Evolutionary conservation across 2,329 filamentous ascomycete genomes (phyloP).

Genomic region (Fusarium algeriense): DNA sequence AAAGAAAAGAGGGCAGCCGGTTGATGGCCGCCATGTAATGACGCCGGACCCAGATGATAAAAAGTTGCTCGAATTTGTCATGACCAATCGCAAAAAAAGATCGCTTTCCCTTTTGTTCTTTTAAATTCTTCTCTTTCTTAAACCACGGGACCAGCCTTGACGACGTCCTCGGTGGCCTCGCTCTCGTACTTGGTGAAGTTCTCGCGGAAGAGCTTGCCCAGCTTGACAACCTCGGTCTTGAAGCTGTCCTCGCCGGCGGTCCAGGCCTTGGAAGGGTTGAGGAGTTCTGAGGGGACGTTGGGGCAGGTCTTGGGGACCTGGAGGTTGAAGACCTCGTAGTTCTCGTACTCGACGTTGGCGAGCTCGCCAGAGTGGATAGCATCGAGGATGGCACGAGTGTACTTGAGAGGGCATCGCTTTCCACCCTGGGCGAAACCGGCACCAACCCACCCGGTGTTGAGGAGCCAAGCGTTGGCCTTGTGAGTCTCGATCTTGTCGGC

Average conservation of each 20-base stretch:
- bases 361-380: slow-evolving; percentile 98
- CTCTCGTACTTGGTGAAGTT: slow-evolving; percentile 97
- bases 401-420: slow-evolving; percentile 98
- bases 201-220: slow-evolving; percentile 89
- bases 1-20: slow-evolving; percentile 43
- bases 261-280: slow-evolving; percentile 96
- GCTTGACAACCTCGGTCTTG: slow-evolving; percentile 88
- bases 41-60: slow-evolving; percentile 47
- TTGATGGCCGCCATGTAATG: slow-evolving; percentile 46
- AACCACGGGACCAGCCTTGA: slow-evolving; percentile 70
- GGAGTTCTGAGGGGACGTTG: slow-evolving; percentile 87
- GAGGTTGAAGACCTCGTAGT: slow-evolving; percentile 96
- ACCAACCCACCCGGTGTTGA: slow-evolving; percentile 98
- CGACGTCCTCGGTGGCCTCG: slow-evolving; percentile 83
- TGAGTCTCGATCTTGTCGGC: slow-evolving; percentile 97
- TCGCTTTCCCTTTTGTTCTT: slow-evolving; percentile 35
- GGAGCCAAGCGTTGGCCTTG: slow-evolving; percentile 96
- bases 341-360: slow-evolving; percentile 92
- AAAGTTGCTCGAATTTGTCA: slow-evolving; percentile 41
- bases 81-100: slow-evolving; percentile 40
- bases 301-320: slow-evolving; percentile 93
- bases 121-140: slow-evolving; percentile 39
- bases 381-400: slow-evolving; percentile 97
- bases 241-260: slow-evolving; percentile 85
- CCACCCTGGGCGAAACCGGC: slow-evolving; percentile 90